Evolutionary conservation across 2,329 filamentous ascomycete species (phyloP).

Genomic region (Fusarium duplospermum): DNA sequence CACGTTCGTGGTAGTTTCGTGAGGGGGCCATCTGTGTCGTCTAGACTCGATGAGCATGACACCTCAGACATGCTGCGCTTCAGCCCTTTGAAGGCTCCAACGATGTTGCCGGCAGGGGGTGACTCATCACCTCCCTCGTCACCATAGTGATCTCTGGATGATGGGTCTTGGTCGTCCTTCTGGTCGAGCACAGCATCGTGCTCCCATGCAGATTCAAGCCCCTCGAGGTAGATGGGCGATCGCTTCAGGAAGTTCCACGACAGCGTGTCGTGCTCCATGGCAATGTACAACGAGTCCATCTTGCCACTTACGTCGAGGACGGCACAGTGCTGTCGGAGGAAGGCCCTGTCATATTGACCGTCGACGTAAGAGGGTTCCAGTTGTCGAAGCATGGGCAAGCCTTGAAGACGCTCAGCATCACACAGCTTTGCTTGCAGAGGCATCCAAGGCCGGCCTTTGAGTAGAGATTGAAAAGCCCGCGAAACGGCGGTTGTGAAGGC

Average conservation of each 20-base stretch:
- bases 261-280: constrained; percentile 65
- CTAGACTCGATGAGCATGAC: constrained; percentile 54
- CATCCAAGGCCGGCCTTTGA: constrained; percentile 65
- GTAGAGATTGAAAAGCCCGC: constrained; percentile 61
- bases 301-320: constrained; percentile 65
- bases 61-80: constrained; percentile 67
- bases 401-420: constrained; percentile 64
- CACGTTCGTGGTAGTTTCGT: constrained; percentile 56
- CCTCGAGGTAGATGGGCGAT: constrained; percentile 61
- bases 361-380: constrained; percentile 59
- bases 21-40: constrained; percentile 48
- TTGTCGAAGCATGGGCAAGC: constrained; percentile 69
- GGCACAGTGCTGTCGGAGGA: constrained; percentile 66
- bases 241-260: constrained; percentile 66
- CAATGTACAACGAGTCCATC: constrained; percentile 70
- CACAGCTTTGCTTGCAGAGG: constrained; percentile 70
- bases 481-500: constrained; percentile 63
- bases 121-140: constrained; percentile 35
- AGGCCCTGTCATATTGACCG: constrained; percentile 60
- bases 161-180: constrained; percentile 40
- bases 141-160: constrained; percentile 48
- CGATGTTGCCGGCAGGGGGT: constrained; percentile 36
- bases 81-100: constrained; percentile 49
- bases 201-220: constrained; percentile 66
- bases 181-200: constrained; percentile 63